phyloP scores from a whole-genome alignment of 139 green algal genomes.

The Coccomyxa sp. region DNA sequence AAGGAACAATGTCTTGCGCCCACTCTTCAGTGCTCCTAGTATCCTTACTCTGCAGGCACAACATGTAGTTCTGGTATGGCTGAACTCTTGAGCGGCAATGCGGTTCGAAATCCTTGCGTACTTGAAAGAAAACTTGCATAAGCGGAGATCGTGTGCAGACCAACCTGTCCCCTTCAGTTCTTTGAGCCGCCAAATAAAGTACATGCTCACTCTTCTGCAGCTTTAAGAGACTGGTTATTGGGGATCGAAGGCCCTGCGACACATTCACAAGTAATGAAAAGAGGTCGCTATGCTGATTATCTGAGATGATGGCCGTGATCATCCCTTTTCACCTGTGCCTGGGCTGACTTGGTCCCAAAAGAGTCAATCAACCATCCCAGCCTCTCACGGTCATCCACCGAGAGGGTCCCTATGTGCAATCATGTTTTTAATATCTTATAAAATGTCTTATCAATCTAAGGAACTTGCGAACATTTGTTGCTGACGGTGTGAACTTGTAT shows the following conservation, averaged over 20 bases:
- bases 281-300: no score
- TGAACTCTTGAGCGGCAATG: neutral
- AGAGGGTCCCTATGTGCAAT: slow-evolving; percentile 1
- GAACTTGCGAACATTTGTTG: neutral
- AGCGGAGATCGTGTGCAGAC: neutral
- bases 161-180: neutral
- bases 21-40: slow-evolving; percentile 62
- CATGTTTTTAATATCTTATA: slow-evolving; percentile 6
- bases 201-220: slow-evolving; percentile 30
- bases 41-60: slow-evolving; percentile 26
- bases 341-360: neutral
- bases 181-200: slow-evolving; percentile 31
- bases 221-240: slow-evolving; percentile 39
- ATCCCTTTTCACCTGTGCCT: slow-evolving; percentile 4
- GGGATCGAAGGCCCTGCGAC: slow-evolving; percentile 26
- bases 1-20: slow-evolving; percentile 64
- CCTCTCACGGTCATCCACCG: neutral
- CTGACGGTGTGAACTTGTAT: neutral
- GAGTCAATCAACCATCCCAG: slow-evolving; percentile 7
- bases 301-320: no score
- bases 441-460: neutral
- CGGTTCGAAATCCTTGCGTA: neutral
- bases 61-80: neutral
- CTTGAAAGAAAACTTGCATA: no score
- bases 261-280: neutral